Percentiles rank a stretch among this genome's conserved stretches.
Conservation (phyloP, 129 eudicot species). For the Sambucus nigra region DNA sequence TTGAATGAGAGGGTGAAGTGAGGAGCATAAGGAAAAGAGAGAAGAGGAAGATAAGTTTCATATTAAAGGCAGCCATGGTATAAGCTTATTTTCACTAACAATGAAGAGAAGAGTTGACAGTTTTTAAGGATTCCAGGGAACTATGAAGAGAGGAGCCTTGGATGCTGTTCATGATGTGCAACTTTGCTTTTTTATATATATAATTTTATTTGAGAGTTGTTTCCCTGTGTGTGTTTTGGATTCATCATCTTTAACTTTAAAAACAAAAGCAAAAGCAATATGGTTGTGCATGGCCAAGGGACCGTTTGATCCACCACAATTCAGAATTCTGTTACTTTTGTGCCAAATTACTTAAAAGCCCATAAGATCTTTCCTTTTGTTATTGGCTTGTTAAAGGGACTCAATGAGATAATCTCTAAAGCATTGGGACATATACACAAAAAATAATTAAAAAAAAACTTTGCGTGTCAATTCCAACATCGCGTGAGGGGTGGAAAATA, state of each 20-base stretch:
- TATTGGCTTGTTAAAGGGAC: too few species aligned
- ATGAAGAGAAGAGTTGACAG: conserved; percentile 3
- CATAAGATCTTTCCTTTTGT: neutral
- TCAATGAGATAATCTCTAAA: too few species aligned
- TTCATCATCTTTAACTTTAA: conserved; percentile 65
- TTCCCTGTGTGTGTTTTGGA: conserved; percentile 27
- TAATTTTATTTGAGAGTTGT: neutral
- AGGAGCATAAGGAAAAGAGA: conserved; percentile 17
- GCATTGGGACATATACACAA: too few species aligned
- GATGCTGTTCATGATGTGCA: conserved; percentile 19
- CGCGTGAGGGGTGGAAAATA: too few species aligned
- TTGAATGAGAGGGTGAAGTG: conserved; percentile 21
- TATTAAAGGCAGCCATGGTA: conserved; percentile 20
- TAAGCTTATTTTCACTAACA: neutral
- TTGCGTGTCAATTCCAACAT: too few species aligned
- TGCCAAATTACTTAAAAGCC: neutral
- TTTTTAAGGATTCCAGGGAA: conserved; percentile 6
- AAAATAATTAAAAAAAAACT: too few species aligned
- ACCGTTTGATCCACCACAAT: conserved; percentile 13
- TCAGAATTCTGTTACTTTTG: neutral
- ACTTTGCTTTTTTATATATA: conserved; percentile 10
- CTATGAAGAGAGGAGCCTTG: conserved; percentile 3
- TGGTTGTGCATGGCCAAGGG: conserved; percentile 22
- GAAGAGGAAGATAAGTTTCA: conserved; percentile 11
- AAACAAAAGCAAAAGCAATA: conserved; percentile 52